Evolutionary conservation across 768 basidiomycete genomes (phyloP).

Genomic region (Dioszegia hungarica): DNA sequence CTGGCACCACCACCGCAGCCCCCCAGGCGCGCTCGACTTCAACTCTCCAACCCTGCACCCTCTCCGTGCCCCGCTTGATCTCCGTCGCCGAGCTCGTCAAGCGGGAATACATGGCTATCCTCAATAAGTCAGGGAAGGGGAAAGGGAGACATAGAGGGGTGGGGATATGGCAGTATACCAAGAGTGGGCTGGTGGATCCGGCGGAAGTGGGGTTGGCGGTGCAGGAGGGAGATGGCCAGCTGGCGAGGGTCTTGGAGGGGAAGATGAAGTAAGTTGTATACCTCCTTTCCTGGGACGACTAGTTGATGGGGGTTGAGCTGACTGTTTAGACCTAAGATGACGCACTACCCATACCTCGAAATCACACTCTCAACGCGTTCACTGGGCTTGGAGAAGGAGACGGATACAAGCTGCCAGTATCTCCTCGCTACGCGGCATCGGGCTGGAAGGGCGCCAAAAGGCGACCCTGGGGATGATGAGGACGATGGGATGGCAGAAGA

Average conservation of each 20-base stretch:
- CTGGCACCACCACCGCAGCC: not conserved
- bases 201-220: not conserved
- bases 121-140: not conserved
- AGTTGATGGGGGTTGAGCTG: not conserved
- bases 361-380: conserved; percentile 34
- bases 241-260: conserved; percentile 23
- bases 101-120: conserved; percentile 57
- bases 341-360: conserved; percentile 37
- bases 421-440: conserved; percentile 8
- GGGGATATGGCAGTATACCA: conserved; percentile 45
- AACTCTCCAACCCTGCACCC: conserved; percentile 23
- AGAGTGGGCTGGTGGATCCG: conserved; percentile 16
- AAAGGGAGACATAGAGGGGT: conserved; percentile 17
- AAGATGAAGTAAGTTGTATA: conserved; percentile 23
- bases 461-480: too few relatives aligned
- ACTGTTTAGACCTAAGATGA: conserved; percentile 35
- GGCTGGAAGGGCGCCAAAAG: too few relatives aligned
- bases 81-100: conserved; percentile 80
- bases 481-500: too few relatives aligned
- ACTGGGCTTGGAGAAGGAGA: conserved; percentile 25
- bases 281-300: not conserved
- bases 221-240: not conserved
- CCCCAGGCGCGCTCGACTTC: conserved; percentile 3
- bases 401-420: conserved; percentile 29
- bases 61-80: conserved; percentile 61